phyloP scores from a whole-genome alignment of 2,329 filamentous ascomycete species.

The Amphichorda felina region DNA sequence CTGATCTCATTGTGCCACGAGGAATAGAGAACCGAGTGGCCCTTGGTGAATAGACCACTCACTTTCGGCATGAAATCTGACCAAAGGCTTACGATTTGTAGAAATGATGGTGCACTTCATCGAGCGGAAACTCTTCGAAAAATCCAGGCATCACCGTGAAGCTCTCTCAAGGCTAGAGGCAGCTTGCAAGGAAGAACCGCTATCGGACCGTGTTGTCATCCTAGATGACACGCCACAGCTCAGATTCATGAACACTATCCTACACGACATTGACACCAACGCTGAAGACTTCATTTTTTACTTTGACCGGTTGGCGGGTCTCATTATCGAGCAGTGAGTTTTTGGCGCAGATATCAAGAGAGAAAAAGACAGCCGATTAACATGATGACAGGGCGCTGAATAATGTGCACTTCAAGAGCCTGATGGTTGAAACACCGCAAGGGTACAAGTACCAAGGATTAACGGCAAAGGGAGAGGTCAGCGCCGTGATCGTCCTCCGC shows the following conservation, averaged over 20 bases:
- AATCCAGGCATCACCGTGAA: slow-evolving; percentile 71
- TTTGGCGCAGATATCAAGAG: not conserved
- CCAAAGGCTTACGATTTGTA: slow-evolving; percentile 15
- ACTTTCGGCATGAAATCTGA: not conserved
- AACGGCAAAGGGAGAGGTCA: slow-evolving; percentile 58
- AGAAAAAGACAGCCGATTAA: not conserved
- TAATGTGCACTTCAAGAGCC: slow-evolving; percentile 56
- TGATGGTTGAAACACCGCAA: slow-evolving; percentile 58
- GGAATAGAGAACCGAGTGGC: slow-evolving; percentile 92
- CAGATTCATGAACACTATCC: slow-evolving; percentile 77
- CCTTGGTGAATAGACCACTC: slow-evolving; percentile 43
- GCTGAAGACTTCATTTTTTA: slow-evolving; percentile 96
- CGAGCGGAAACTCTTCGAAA: slow-evolving; percentile 72
- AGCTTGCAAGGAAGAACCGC: slow-evolving; percentile 55
- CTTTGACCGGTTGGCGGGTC: slow-evolving; percentile 78
- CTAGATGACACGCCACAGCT: slow-evolving; percentile 72
- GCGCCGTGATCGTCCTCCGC: slow-evolving; percentile 78
- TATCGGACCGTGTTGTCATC: slow-evolving; percentile 65
- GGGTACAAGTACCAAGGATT: slow-evolving; percentile 62
- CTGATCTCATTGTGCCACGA: slow-evolving; percentile 90
- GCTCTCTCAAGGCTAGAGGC: slow-evolving; percentile 67
- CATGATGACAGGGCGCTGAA: slow-evolving; percentile 52
- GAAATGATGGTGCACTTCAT: slow-evolving; percentile 93
- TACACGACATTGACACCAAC: slow-evolving; percentile 66
- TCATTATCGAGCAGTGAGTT: slow-evolving; percentile 66